Percentiles rank a stretch among this genome's conserved stretches.
Evolutionary conservation across 768 basidiomycete species (phyloP).

Genomic region (Russula compacta): DNA sequence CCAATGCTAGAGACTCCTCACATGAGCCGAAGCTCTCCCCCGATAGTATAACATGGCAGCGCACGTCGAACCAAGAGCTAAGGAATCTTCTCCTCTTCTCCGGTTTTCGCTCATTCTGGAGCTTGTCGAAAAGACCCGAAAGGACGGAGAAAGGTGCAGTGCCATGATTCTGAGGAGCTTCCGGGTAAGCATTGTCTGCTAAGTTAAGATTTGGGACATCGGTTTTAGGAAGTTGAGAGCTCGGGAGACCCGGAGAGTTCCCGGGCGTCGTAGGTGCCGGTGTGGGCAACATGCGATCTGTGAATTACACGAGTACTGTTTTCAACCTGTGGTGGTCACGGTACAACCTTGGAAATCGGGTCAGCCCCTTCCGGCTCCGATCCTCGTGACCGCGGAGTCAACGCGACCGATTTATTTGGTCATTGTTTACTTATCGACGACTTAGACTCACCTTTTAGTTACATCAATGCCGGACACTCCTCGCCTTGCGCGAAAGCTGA

Average conservation of each 20-base stretch:
- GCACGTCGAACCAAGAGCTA: conserved; percentile 74
- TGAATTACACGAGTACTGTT: not conserved
- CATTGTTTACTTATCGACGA: conserved; percentile 7
- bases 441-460: not conserved
- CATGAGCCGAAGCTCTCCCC: not conserved
- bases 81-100: conserved; percentile 64
- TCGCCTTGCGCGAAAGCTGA: conserved; percentile 15
- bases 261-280: conserved; percentile 57
- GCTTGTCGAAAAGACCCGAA: conserved; percentile 62
- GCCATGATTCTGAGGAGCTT: conserved; percentile 56
- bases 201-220: not conserved
- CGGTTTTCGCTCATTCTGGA: conserved; percentile 64
- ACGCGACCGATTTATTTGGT: conserved; percentile 15
- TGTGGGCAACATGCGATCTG: conserved; percentile 48
- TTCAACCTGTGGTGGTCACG: too few species aligned
- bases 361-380: not conserved
- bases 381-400: conserved; percentile 7
- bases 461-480: conserved; percentile 9
- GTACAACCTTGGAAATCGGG: too few species aligned
- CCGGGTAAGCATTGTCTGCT: conserved; percentile 34
- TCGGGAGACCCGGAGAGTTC: conserved; percentile 30
- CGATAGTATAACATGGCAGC: conserved; percentile 20
- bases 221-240: not conserved
- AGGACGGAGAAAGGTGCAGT: conserved; percentile 65
- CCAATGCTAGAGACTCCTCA: conserved; percentile 55